Evolutionary conservation across 768 basidiomycete species (phyloP), one percentile per base, ranked within the genome.

Genomic region (Leccinum ochraceum): DNA sequence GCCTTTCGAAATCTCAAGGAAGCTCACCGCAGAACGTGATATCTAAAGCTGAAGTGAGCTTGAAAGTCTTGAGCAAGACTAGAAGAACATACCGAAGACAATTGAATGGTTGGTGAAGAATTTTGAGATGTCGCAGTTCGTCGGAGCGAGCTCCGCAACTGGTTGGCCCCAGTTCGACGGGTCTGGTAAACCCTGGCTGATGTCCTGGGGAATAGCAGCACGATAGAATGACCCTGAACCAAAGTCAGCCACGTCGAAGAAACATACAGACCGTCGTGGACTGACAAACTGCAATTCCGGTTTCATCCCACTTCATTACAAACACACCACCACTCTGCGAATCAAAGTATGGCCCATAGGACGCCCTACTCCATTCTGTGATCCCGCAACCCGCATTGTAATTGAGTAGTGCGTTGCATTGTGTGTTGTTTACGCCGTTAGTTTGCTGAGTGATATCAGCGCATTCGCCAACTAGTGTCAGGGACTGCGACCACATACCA

Each of bases 241-340:
- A 56, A 61, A 54, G 53, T 66, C 24, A 67, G 50, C 13, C 26
- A 44, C 59, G 9, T 46, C 7, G 22, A 26, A 10, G 44, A 53
- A 39, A 53, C 22, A 59, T 1, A 36, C 9, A 56, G 37, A 53
- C 16, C 16, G 28, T 26, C 11, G 48, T 26, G 16, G 39, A 1
- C 90, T 71, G 62, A 92, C 90, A 92, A 63, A 91, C 82, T 44
- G 86, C 83, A 58, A 93, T 91, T 2, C 86, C 86, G 61, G 79
- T 80, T 60, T 86, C 82, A 68, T 94, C 90, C 94, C 94, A 95
- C 66, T 89, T 88, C 90, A 93, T 92, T 1, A 86, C 92, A 70
- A 92, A 94, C 3, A 93, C 86, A 3, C 94, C 94, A 5, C 94
- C 94, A 10, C 88, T 84, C 68, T 84, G 85, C 1, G 81, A 80